Base-by-base conservation (phyloP, 257 asterid species). In the Scutellaria barbata region DNA sequence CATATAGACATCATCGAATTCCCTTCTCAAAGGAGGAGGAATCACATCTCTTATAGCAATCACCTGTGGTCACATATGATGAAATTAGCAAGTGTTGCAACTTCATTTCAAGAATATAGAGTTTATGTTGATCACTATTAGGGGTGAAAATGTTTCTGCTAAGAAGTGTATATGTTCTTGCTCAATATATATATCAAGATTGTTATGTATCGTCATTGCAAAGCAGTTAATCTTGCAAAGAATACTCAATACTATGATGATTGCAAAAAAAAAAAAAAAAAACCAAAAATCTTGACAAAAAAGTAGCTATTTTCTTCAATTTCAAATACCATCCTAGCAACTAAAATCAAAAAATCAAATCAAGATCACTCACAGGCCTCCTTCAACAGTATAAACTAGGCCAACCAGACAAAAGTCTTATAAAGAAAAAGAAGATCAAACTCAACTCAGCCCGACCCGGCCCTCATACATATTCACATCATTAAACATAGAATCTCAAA, bases 1-100 rank as follows among this genome's bases (percentile, higher is more conserved):
- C 41, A 83, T 68, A 62, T 92, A 95, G 53, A 95, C 98, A 81
- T 95, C 98, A 40, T 71, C 52, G 77, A 95, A 95, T 81, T 95
- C 97, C 60, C 89, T 85, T 71, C 97, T 81, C 55, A 85, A 18
- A 9, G 99, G 99, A 43, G 99, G 98, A 76, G 99, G 99, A 80
- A 95, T 84, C 67, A 95, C 95, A 68, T 95, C 99, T 81, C 76
- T 88, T 72, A 95, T 7, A 16, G 78, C 93, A 67, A 79, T 81
- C 39, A 95, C 95, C 99, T 95, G 89, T 10, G 35, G 3, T 30
- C 35, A 22, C 2, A 30, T 30, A 3, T 30, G 35, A 30, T 30
- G 35, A 30, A 30, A 2, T 30, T 30, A 30, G 4, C 35, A 30
- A 30, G 35, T 30, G 35, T 30, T 30, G 35, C 35, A 30, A 30